Base-by-base conservation (phyloP, 345 rosid genomes). In the Eucalyptus polyanthemos region DNA sequence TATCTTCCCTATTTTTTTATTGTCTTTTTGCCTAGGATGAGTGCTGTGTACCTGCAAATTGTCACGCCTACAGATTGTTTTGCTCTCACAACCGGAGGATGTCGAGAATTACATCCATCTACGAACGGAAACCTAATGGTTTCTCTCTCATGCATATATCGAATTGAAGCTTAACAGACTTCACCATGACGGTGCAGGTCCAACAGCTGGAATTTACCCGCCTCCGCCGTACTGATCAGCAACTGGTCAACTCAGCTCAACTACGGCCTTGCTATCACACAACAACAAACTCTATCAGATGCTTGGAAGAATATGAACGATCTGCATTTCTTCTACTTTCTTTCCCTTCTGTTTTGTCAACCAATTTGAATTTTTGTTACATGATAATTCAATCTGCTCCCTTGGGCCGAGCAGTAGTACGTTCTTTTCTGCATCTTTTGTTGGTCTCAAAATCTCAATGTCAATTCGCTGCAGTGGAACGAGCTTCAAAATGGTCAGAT, bases 191-290 rank as follows among this genome's bases (percentile, higher is more conserved):
- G 8, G 13, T 3, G 83, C 83, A 37, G 47, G 47, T 76, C 83
- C 83, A 40, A 6, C 83, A 37, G 14, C 15, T 11, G 83, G 27
- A 42, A 50, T 90, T 86, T 94, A 93, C 91, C 92, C 94, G 45
- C 94, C 95, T 65, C 80, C 93, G 40, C 88, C 93, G 15, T 87
- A 91, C 81, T 91, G 90, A 69, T 91, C 92, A 53, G 89, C 90
- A 19, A 50, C 58, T 51, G 94, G 15, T 37, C 83, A 21, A 76
- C 83, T 76, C 83, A 6, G 83, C 12, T 76, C 83, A 76, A 76
- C 24, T 42, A 19, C 1, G 24, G 27, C 47, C 83, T 21, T 11
- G 29, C 47, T 11, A 37, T 76, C 9, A 5, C 9, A 9, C 83
- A 76, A 37, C 47, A 11, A 22, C 83, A 40, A 76, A 42, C 29